A percentile compares a stretch with the other conserved stretches of the same genome.
Conservation (phyloP, 164 flowering plant genomes). For the Liquidambar formosana region DNA sequence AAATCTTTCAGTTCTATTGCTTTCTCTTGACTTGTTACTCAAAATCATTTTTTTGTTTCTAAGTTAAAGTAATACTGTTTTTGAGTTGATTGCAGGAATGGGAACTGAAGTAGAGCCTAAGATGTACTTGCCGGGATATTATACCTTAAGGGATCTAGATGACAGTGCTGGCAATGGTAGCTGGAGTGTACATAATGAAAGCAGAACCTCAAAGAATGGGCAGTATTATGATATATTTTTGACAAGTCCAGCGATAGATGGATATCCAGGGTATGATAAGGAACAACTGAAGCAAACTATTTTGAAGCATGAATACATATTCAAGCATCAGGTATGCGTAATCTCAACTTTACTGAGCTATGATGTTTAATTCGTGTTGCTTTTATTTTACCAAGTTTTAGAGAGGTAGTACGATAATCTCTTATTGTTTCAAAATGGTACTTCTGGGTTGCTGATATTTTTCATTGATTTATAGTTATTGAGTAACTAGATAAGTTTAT, state of each 20-base stretch:
- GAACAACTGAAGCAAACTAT: constrained; percentile 41
- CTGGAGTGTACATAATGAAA: constrained; percentile 26
- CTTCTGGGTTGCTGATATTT: no score
- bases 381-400: background rate
- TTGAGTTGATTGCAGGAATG: constrained; percentile 38
- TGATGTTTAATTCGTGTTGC: background rate
- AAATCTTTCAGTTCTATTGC: background rate
- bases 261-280: constrained; percentile 19
- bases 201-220: constrained; percentile 15
- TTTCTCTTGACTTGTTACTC: background rate
- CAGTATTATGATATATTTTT: constrained; percentile 15
- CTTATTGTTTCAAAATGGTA: background rate
- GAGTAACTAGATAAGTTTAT: background rate
- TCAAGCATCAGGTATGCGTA: constrained; percentile 45
- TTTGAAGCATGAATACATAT: constrained; percentile 44
- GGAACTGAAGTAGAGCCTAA: constrained; percentile 46
- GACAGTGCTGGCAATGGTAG: constrained; percentile 16
- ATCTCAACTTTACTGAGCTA: background rate
- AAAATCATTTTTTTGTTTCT: background rate
- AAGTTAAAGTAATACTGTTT: background rate
- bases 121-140: constrained; percentile 31
- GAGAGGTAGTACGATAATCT: background rate
- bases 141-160: constrained; percentile 32
- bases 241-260: constrained; percentile 15
- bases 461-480: background rate